These are phyloP conservation scores for Rhynchosporium secalis DNA, from an alignment of 2,329 filamentous ascomycete species.

Conservation along the genomic window DNA sequence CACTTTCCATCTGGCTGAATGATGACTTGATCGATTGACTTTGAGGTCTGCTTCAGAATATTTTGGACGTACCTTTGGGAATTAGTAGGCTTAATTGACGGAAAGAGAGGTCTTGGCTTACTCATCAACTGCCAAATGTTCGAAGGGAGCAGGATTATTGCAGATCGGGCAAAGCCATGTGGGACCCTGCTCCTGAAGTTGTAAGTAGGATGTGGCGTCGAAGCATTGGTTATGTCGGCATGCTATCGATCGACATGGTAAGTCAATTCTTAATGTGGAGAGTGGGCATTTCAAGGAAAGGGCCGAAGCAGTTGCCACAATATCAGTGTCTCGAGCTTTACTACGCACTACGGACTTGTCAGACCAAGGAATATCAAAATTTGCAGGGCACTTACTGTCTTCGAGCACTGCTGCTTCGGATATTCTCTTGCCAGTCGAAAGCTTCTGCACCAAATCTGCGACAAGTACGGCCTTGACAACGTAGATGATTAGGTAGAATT, in stretches of 20 bases:
- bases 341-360: constrained; percentile 63
- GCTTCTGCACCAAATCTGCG: constrained; percentile 66
- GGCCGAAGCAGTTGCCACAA: constrained; percentile 83
- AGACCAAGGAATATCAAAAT: background rate
- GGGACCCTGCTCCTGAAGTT: constrained; percentile 92
- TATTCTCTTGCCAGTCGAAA: constrained; percentile 70
- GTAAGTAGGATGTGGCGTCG: constrained; percentile 87
- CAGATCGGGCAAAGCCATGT: constrained; percentile 97
- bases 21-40: constrained; percentile 77
- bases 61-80: constrained; percentile 76
- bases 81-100: constrained; percentile 23
- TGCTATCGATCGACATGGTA: constrained; percentile 75
- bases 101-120: constrained; percentile 47
- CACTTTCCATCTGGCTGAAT: constrained; percentile 87
- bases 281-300: constrained; percentile 92
- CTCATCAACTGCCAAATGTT: constrained; percentile 83
- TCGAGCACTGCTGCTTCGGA: constrained; percentile 77
- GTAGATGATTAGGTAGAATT: constrained; percentile 70
- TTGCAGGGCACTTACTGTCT: constrained; percentile 62
- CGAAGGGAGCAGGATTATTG: constrained; percentile 78
- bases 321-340: constrained; percentile 82
- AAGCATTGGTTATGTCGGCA: constrained; percentile 96
- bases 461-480: constrained; percentile 74
- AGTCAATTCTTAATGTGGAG: constrained; percentile 76
- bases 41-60: constrained; percentile 73